phyloP scores from a whole-genome alignment of 371 early-diverging fungal genomes.

The Mortierella sp. region DNA sequence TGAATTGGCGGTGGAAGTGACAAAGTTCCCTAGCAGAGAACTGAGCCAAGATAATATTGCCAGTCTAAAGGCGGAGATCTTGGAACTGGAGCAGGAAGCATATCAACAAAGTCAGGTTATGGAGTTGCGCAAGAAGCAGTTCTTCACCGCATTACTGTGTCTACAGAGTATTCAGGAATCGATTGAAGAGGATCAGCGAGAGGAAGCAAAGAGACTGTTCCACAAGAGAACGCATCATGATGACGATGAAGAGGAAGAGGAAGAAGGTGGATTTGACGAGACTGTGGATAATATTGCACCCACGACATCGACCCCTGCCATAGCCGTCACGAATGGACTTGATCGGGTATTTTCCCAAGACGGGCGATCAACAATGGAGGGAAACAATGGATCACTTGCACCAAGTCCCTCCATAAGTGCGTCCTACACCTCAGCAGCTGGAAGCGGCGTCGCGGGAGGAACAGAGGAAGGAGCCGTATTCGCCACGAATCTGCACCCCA shows the following conservation, averaged over 20 bases:
- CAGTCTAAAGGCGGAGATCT: slow-evolving; percentile 29
- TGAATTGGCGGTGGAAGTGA: slow-evolving; percentile 26
- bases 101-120: slow-evolving; percentile 23
- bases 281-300: slow-evolving; percentile 11
- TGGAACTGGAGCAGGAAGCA: slow-evolving; percentile 34
- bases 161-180: slow-evolving; percentile 43
- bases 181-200: slow-evolving; percentile 41
- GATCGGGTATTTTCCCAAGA: slow-evolving; percentile 11
- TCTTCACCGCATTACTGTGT: slow-evolving; percentile 29
- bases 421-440: background rate
- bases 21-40: slow-evolving; percentile 35
- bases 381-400: background rate
- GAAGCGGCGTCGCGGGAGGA: background rate
- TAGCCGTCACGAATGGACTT: slow-evolving; percentile 3
- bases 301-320: background rate
- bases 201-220: slow-evolving; percentile 32
- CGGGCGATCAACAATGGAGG: background rate
- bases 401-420: slow-evolving; percentile 17
- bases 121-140: slow-evolving; percentile 41
- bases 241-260: slow-evolving; percentile 39
- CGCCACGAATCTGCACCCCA: slow-evolving; percentile 20
- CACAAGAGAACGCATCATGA: slow-evolving; percentile 25
- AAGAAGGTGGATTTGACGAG: slow-evolving; percentile 27
- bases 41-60: slow-evolving; percentile 22
- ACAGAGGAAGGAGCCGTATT: slow-evolving; percentile 11